Conservation (phyloP, 148 eudicot species). For the Polygonum maritimum region DNA sequence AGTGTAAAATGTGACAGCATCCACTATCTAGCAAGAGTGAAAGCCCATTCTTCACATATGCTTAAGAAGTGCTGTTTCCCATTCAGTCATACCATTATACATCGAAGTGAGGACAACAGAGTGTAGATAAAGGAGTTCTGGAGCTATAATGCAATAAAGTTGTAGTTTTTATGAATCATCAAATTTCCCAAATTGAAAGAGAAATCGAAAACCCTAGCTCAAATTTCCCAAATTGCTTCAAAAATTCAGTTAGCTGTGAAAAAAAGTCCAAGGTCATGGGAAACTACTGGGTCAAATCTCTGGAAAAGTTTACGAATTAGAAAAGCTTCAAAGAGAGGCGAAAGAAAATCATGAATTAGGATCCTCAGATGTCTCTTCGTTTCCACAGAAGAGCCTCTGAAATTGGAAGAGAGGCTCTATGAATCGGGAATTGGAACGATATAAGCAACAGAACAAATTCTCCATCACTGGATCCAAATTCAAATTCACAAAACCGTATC, state of each 20-base stretch:
- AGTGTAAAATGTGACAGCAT: not conserved
- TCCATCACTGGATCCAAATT: constrained; percentile 7
- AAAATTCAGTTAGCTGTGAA: not conserved
- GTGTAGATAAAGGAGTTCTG: not conserved
- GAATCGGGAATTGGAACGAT: constrained; percentile 13
- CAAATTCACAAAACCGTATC: not conserved
- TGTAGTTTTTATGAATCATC: not conserved
- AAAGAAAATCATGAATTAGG: not conserved
- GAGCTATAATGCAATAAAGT: not conserved
- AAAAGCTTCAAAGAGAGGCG: not conserved
- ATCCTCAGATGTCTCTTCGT: constrained; percentile 15
- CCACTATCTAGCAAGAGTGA: not conserved
- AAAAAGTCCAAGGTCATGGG: not conserved
- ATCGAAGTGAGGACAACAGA: not conserved
- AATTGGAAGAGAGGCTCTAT: not conserved
- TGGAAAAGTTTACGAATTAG: not conserved
- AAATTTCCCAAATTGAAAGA: not conserved
- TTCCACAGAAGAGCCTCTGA: constrained; percentile 9
- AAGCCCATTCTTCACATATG: not conserved
- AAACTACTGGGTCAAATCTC: not conserved
- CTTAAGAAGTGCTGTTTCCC: no score
- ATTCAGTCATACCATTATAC: not conserved
- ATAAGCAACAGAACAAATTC: not conserved
- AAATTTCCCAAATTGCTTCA: not conserved
- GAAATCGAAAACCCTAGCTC: not conserved